phyloP scores from a whole-genome alignment of 163 green algal species.

The Volvox carteri region DNA sequence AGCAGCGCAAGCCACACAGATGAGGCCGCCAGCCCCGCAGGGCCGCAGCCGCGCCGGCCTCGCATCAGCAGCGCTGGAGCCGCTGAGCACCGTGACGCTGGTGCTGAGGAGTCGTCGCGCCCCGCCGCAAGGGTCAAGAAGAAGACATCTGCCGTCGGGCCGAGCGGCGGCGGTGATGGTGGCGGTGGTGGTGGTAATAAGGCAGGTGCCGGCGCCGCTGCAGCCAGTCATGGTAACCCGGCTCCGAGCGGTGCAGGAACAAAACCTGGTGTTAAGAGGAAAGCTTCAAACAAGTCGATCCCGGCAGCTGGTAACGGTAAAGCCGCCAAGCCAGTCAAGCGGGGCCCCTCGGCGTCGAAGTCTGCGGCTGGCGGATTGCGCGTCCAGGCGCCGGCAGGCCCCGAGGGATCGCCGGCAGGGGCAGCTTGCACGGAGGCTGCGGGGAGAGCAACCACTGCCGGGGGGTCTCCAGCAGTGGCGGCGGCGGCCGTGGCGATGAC shows the following conservation, averaged over 20 bases:
- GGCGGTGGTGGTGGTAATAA: background rate
- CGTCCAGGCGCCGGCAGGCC: background rate
- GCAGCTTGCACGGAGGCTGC: too few species aligned
- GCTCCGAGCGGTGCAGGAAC: too few species aligned
- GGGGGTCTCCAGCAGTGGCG: background rate
- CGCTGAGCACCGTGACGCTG: background rate
- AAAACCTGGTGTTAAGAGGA: background rate
- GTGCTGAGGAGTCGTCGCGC: background rate
- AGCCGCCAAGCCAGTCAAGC: background rate
- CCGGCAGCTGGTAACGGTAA: background rate
- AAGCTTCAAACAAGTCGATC: background rate
- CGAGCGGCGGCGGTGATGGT: background rate
- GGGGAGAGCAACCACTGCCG: background rate
- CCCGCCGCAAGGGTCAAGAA: background rate
- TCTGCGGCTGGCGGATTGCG: background rate
- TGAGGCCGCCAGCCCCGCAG: background rate
- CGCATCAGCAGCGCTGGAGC: constrained; percentile 7
- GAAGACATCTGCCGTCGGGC: background rate
- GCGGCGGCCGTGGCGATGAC: background rate
- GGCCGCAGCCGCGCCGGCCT: background rate
- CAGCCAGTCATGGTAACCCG: too few species aligned
- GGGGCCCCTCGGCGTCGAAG: background rate
- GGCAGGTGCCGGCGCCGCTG: background rate
- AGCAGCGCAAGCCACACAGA: background rate
- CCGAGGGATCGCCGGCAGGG: background rate